Evolutionary conservation across 2,329 filamentous ascomycete genomes (phyloP).

Genomic region (Colletotrichum tamarilloi): DNA sequence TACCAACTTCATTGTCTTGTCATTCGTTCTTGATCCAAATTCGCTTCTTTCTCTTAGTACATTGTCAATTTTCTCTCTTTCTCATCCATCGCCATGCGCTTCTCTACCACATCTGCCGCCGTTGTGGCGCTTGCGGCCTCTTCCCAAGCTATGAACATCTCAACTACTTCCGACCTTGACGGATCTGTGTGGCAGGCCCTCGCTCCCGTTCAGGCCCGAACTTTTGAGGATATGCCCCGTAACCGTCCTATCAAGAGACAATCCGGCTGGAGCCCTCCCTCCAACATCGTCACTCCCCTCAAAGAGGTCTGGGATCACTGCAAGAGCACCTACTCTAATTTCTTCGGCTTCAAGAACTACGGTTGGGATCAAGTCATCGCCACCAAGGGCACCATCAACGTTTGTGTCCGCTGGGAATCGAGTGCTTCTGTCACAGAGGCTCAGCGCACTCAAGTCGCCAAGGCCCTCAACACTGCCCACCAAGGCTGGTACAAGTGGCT

Average conservation of each 20-base stretch:
- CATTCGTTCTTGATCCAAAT: constrained; percentile 5
- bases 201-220: constrained; percentile 29
- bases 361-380: constrained; percentile 48
- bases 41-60: constrained; percentile 15
- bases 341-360: constrained; percentile 45
- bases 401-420: constrained; percentile 59
- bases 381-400: constrained; percentile 45
- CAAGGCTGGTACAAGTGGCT: constrained; percentile 55
- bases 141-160: constrained; percentile 38
- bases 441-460: constrained; percentile 50
- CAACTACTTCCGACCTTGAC: constrained; percentile 42
- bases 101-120: constrained; percentile 35
- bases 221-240: constrained; percentile 18
- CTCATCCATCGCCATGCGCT: constrained; percentile 38
- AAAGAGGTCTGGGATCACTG: constrained; percentile 47
- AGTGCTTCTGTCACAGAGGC: constrained; percentile 48
- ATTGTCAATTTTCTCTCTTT: not conserved
- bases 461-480: constrained; percentile 48
- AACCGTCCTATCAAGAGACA: constrained; percentile 44
- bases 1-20: constrained; percentile 8
- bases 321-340: constrained; percentile 41
- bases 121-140: constrained; percentile 40
- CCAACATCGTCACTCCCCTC: constrained; percentile 39
- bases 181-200: constrained; percentile 42
- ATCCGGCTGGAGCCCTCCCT: constrained; percentile 44